These are phyloP conservation scores for Begonia masoniana DNA, from an alignment of 306 rosid genomes.

Conservation along the genomic window DNA sequence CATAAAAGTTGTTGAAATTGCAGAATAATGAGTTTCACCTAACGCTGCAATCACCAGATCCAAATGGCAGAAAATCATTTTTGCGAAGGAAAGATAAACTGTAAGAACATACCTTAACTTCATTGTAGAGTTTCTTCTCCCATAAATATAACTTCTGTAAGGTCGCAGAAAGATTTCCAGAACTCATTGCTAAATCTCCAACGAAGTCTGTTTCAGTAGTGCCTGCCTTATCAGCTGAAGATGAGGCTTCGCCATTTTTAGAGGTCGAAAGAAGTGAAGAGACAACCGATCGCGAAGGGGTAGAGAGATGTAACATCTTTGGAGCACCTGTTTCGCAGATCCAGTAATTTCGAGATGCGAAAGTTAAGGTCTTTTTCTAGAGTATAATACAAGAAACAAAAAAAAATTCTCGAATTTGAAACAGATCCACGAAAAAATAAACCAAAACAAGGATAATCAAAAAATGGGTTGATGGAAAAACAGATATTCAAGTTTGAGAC, in stretches of 20 bases:
- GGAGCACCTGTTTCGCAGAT: constrained; percentile 46
- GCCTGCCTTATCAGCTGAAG: constrained; percentile 23
- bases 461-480: too few relatives aligned
- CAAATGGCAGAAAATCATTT: constrained; percentile 1
- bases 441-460: too few relatives aligned
- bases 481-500: constrained; percentile 17
- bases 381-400: too few relatives aligned
- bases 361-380: too few relatives aligned
- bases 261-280: constrained; percentile 20
- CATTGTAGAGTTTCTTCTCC: constrained; percentile 90
- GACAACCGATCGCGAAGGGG: constrained; percentile 43
- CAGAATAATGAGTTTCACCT: too few relatives aligned
- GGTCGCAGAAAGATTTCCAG: constrained; percentile 69
- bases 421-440: too few relatives aligned
- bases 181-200: constrained; percentile 35
- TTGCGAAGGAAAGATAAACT: not conserved
- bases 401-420: too few relatives aligned
- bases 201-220: constrained; percentile 24
- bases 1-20: too few relatives aligned
- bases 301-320: constrained; percentile 49
- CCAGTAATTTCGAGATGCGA: not conserved
- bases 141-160: constrained; percentile 77
- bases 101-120: constrained; percentile 62
- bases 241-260: constrained; percentile 26
- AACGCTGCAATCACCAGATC: not conserved